Evolutionary conservation across 176 grass and related monocot genomes (phyloP), one percentile per base, ranked within the genome.

Genomic region (Carex kokanica): DNA sequence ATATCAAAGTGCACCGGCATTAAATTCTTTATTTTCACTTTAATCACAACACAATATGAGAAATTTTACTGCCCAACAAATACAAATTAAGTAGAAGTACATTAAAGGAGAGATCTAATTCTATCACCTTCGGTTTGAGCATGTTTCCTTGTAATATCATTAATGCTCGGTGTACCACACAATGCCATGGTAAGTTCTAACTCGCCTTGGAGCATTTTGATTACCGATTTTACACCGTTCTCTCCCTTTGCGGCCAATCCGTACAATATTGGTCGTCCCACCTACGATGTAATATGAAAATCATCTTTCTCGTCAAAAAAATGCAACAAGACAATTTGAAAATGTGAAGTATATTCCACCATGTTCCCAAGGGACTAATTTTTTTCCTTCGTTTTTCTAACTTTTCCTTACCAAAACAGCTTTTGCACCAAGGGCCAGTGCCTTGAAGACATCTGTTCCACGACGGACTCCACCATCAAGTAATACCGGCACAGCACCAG

Each of bases 381-480:
- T 25, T 32, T 16, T 25, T 10, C 52, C 21, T 12, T 5, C 1
- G 34, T 20, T 38, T 14, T 38, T 85, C 1, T 2, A 47, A 10
- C 45, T 75, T 27, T 20, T 58, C 24, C 78, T 20, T 72, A 93
- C 95, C 92, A 93, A 88, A 18, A 98, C 89, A 40, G 87, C 88
- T 41, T 60, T 84, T 10, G 92, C 95, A 25, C 90, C 92, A 32
- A 97, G 94, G 24, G 92, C 92, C 81, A 97, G 82, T 59, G 95
- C 95, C 82, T 98, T 93, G 74, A 98, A 74, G 7, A 98, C 85
- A 75, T 94, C 95, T 4, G 92, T 93, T 47, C 90, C 95, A 6
- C 90, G 92, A 80, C 95, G 88, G 84, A 98, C 9, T 29, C 95
- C 95, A 23, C 95, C 92, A 55, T 94, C 92, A 56, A 98, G 83